Conservation (phyloP, 1,284 basidiomycete genomes). For the Ganoderma lingzhi region DNA sequence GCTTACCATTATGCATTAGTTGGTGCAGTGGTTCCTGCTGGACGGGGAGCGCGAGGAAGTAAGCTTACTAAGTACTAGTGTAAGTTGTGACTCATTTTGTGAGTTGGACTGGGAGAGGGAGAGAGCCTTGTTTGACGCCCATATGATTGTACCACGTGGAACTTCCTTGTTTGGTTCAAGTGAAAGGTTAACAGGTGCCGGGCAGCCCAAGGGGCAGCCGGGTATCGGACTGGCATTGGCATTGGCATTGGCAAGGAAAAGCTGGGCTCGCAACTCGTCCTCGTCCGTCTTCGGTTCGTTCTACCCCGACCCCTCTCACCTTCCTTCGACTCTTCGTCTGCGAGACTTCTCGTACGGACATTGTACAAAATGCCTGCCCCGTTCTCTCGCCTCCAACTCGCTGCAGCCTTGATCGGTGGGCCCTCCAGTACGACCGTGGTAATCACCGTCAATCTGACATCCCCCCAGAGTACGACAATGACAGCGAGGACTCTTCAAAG, state of each 20-base stretch:
- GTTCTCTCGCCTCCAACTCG: constrained; percentile 83
- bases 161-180: neutral
- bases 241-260: neutral
- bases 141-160: constrained; percentile 1
- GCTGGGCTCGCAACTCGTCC: neutral
- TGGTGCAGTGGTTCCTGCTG: no score
- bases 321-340: neutral
- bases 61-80: no score
- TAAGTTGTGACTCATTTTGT: no score
- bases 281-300: no score
- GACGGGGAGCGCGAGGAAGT: no score
- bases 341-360: neutral
- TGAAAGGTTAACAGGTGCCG: constrained; percentile 1
- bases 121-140: neutral
- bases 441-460: constrained; percentile 8
- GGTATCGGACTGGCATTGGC: neutral
- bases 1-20: no score
- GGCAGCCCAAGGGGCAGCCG: neutral
- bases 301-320: neutral
- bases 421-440: neutral
- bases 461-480: constrained; percentile 82
- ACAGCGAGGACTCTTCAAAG: constrained; percentile 65
- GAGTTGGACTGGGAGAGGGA: no score
- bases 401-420: constrained; percentile 80
- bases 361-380: constrained; percentile 37